Evolutionary conservation across 2,329 filamentous ascomycete species (phyloP).

Genomic region (Aureobasidium sp.): DNA sequence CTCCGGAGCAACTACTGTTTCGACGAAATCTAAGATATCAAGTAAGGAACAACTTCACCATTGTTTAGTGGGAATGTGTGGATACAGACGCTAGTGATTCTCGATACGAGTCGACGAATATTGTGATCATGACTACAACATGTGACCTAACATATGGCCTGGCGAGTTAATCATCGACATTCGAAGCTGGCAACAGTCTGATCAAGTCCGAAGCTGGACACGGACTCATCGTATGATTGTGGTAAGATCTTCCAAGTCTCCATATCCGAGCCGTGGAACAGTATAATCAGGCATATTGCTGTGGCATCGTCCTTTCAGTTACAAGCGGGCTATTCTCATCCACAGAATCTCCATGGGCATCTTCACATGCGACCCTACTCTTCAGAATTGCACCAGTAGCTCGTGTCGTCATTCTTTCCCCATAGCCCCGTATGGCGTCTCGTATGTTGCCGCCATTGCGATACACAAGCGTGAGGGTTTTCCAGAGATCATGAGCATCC

Average conservation of each 20-base stretch:
- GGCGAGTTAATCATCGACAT: background rate
- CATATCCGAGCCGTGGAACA: background rate
- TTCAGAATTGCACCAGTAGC: background rate
- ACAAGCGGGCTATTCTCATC: background rate
- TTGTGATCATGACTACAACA: slow-evolving; percentile 5
- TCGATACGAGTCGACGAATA: background rate
- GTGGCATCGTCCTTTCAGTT: background rate
- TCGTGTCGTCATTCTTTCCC: background rate
- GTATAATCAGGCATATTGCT: background rate
- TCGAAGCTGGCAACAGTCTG: slow-evolving; percentile 4
- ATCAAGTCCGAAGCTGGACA: background rate
- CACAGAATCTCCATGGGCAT: background rate
- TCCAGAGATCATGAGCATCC: background rate
- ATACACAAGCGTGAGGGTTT: background rate
- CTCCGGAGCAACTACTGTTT: slow-evolving; percentile 3
- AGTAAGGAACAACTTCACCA: slow-evolving; percentile 1
- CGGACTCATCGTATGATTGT: background rate
- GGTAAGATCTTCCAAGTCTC: background rate
- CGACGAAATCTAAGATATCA: background rate
- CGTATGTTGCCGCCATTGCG: background rate
- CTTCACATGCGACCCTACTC: background rate
- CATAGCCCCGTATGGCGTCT: background rate
- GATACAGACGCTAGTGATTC: slow-evolving; percentile 1
- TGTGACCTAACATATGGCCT: background rate
- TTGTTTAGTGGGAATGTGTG: background rate